These are phyloP conservation scores for Naematelia encephala DNA, from an alignment of 768 basidiomycete genomes.

Conservation along the genomic window DNA sequence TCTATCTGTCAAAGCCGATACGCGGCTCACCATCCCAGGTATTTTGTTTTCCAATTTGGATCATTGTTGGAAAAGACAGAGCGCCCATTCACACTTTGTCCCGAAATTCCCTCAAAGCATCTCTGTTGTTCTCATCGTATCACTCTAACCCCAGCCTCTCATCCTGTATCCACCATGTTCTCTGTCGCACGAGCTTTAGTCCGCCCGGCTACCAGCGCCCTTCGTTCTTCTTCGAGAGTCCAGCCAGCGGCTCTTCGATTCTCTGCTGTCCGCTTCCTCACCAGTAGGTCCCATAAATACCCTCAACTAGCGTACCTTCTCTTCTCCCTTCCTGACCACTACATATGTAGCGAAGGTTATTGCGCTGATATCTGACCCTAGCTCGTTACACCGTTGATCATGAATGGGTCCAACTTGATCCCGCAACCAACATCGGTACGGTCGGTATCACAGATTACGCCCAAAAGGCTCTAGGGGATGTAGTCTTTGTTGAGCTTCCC, in stretches of 20 bases:
- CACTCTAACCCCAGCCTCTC: background rate
- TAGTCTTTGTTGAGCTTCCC: constrained; percentile 94
- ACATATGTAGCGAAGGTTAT: too few relatives aligned
- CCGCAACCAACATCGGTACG: constrained; percentile 69
- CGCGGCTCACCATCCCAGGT: too few relatives aligned
- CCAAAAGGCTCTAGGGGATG: constrained; percentile 85
- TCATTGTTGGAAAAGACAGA: background rate
- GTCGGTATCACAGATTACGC: constrained; percentile 89
- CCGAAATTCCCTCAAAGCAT: background rate
- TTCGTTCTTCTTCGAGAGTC: constrained; percentile 4
- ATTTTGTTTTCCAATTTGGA: background rate
- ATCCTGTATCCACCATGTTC: background rate
- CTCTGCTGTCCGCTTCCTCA: constrained; percentile 1
- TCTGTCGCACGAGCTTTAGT: background rate
- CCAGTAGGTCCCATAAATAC: background rate
- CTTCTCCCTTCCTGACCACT: background rate
- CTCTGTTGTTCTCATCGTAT: background rate
- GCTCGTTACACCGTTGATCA: constrained; percentile 79
- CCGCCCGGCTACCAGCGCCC: constrained; percentile 4
- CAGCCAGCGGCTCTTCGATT: background rate
- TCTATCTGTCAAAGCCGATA: too few relatives aligned
- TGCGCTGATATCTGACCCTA: constrained; percentile 4
- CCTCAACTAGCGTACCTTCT: background rate
- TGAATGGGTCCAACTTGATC: constrained; percentile 78
- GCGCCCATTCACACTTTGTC: background rate